Evolutionary conservation across 371 early-diverging fungal genomes (phyloP).

Genomic region (Choanephora cucurbitarum): DNA sequence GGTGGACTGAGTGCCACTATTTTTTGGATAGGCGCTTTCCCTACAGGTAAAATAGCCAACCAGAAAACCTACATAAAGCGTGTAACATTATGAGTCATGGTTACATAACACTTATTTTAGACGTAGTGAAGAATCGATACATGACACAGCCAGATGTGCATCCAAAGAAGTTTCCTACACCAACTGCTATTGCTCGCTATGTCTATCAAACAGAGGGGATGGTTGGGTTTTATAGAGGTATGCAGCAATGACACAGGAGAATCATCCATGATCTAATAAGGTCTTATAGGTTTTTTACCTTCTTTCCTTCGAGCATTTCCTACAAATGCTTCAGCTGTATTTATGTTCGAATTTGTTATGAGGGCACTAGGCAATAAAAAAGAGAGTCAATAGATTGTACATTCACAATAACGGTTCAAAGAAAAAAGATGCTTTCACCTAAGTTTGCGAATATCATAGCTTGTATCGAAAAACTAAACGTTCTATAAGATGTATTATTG

Average conservation of each 20-base stretch:
- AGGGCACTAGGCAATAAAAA: conserved; percentile 25
- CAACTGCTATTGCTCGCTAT: conserved; percentile 51
- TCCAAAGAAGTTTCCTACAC: conserved; percentile 63
- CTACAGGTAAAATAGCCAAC: conserved; percentile 59
- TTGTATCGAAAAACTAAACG: too few relatives aligned
- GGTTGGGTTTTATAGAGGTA: conserved; percentile 72
- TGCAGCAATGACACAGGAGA: background rate
- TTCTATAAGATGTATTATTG: too few relatives aligned
- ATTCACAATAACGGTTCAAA: too few relatives aligned
- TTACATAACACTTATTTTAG: conserved; percentile 28
- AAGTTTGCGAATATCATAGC: too few relatives aligned
- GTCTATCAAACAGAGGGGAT: conserved; percentile 69
- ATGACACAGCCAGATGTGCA: conserved; percentile 88
- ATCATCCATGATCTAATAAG: background rate
- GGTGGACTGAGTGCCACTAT: conserved; percentile 89
- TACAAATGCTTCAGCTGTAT: conserved; percentile 86
- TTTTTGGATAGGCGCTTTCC: conserved; percentile 89
- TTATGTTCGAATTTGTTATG: conserved; percentile 77
- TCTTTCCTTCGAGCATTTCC: conserved; percentile 90
- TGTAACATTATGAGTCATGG: conserved; percentile 11
- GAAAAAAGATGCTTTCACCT: too few relatives aligned
- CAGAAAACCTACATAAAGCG: background rate
- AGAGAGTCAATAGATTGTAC: conserved; percentile 5
- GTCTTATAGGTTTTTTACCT: conserved; percentile 71
- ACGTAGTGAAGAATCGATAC: conserved; percentile 89